phyloP scores from a whole-genome alignment of 208 protist species.

The Acanthamoeba sp. region DNA sequence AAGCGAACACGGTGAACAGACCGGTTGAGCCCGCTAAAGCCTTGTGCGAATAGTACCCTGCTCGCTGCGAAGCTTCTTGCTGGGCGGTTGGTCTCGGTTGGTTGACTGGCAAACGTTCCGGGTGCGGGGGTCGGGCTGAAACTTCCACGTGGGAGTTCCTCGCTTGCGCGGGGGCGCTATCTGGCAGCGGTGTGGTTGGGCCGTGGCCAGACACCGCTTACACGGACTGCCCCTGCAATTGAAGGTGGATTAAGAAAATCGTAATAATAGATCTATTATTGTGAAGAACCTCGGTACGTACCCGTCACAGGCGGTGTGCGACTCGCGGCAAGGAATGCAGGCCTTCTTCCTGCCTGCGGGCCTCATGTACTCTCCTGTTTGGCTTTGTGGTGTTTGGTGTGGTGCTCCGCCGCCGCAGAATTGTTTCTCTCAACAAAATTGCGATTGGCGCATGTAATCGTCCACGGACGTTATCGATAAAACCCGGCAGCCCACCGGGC shows the following conservation, averaged over 20 bases:
- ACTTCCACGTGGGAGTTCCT: constrained; percentile 19
- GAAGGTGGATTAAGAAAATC: not conserved
- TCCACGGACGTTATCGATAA: too few species aligned
- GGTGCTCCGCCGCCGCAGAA: not conserved
- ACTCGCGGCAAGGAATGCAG: constrained; percentile 6
- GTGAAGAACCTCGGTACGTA: not conserved
- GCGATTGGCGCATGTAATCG: constrained; percentile 12
- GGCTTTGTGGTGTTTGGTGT: too few species aligned
- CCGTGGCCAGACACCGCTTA: constrained; percentile 18
- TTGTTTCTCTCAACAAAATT: not conserved
- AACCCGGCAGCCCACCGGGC: too few species aligned
- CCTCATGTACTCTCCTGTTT: too few species aligned
- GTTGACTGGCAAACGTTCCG: not conserved
- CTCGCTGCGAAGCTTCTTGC: not conserved
- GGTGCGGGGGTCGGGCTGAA: not conserved
- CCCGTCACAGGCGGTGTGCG: constrained; percentile 25
- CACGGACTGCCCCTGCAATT: not conserved
- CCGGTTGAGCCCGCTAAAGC: too few species aligned
- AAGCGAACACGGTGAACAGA: too few species aligned
- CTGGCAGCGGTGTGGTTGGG: not conserved
- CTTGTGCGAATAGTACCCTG: too few species aligned
- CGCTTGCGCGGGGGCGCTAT: not conserved
- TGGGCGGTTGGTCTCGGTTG: not conserved
- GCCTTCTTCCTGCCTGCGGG: constrained; percentile 24
- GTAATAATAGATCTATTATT: not conserved